Percentiles rank a stretch among this genome's conserved stretches.
phyloP scores from a whole-genome alignment of 345 rosid species.

The Excoecaria cochinchinensis region DNA sequence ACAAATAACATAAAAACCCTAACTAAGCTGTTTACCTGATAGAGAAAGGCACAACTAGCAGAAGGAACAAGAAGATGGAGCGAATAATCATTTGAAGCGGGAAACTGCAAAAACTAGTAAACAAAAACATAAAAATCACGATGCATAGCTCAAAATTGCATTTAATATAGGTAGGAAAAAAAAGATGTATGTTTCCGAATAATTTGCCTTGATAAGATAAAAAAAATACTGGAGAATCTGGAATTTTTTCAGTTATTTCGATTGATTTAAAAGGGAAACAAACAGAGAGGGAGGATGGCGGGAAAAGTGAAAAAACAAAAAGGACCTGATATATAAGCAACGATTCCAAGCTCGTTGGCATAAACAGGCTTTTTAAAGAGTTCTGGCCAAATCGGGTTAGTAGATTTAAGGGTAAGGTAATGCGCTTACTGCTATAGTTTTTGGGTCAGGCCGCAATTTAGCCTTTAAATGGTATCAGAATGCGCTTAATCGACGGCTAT shows the following conservation, averaged over 20 bases:
- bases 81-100: conserved; percentile 17
- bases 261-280: conserved; percentile 1
- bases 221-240: not conserved
- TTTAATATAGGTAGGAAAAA: not conserved
- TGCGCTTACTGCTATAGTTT: too few species aligned
- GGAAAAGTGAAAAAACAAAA: not conserved
- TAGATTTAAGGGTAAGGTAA: too few species aligned
- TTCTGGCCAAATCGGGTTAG: too few species aligned
- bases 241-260: not conserved
- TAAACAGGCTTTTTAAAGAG: too few species aligned
- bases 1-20: not conserved
- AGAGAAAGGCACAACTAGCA: not conserved
- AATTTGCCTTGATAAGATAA: not conserved
- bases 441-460: too few species aligned
- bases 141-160: not conserved
- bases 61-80: conserved; percentile 8
- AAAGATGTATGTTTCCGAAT: not conserved
- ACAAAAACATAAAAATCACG: not conserved
- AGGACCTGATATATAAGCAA: too few species aligned
- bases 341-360: too few species aligned
- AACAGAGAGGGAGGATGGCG: conserved; percentile 13
- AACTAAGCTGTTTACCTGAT: conserved; percentile 19
- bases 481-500: too few species aligned
- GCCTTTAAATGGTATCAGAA: too few species aligned
- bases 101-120: not conserved